Percentiles rank a stretch among this genome's conserved stretches.
phyloP scores from a whole-genome alignment of 2,329 filamentous ascomycete genomes.

The Pyrenochaeta sp. region DNA sequence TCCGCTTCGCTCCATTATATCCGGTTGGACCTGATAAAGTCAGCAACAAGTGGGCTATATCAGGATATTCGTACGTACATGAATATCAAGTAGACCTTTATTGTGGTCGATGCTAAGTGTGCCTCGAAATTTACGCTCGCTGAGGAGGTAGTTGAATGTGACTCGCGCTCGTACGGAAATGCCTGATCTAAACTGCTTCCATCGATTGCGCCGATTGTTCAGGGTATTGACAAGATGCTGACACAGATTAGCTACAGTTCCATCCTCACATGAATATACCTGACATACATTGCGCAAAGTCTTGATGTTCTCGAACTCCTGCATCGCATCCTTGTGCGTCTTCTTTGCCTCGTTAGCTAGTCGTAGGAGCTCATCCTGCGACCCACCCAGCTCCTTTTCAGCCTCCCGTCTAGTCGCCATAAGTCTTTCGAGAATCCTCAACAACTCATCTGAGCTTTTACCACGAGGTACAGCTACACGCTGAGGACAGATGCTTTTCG shows the following conservation, averaged over 20 bases:
- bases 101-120: constrained; percentile 80
- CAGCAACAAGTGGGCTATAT: constrained; percentile 1
- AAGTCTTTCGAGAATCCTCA: constrained; percentile 41
- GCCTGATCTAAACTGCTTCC: constrained; percentile 80
- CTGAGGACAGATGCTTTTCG: constrained; percentile 26
- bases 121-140: constrained; percentile 88
- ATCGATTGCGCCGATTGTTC: constrained; percentile 74
- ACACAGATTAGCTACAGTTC: constrained; percentile 7
- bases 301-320: constrained; percentile 27
- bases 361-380: constrained; percentile 38
- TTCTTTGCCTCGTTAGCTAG: constrained; percentile 42
- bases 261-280: neutral
- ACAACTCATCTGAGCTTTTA: constrained; percentile 43
- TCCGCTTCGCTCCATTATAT: constrained; percentile 72
- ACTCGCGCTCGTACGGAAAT: constrained; percentile 88
- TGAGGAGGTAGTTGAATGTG: constrained; percentile 87
- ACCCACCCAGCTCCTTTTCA: constrained; percentile 46
- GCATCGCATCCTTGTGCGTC: constrained; percentile 27
- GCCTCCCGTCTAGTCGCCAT: constrained; percentile 33
- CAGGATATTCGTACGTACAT: constrained; percentile 58
- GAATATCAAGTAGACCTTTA: constrained; percentile 76
- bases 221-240: constrained; percentile 68
- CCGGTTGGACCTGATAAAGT: constrained; percentile 65
- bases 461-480: constrained; percentile 43
- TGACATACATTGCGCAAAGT: constrained; percentile 26